A percentile compares a stretch with the other conserved stretches of the same genome.
phyloP scores from a whole-genome alignment of 2,329 filamentous ascomycete species.

The Fusarium agapanthi region DNA sequence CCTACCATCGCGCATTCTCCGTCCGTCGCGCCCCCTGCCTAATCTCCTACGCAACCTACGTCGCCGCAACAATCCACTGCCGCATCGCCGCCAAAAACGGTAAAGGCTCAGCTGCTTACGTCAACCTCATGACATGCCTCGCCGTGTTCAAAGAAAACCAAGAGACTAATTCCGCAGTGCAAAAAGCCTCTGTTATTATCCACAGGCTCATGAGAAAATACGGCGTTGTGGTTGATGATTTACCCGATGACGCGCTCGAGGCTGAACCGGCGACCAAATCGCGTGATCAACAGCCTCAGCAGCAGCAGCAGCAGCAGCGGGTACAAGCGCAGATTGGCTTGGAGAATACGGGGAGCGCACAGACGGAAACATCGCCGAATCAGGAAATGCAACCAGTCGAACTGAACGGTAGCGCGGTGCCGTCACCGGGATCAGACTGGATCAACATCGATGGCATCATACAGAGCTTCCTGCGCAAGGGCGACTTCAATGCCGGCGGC shows the following conservation, averaged over 20 bases:
- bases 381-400: not conserved
- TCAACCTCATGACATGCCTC: conserved; percentile 54
- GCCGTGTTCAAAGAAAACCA: conserved; percentile 58
- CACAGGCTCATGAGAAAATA: conserved; percentile 56
- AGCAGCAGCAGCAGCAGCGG: not conserved
- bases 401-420: not conserved
- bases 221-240: conserved; percentile 42
- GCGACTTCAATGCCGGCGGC: conserved; percentile 11
- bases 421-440: conserved; percentile 35
- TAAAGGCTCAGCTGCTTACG: conserved; percentile 50
- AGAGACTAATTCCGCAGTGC: conserved; percentile 59
- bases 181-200: conserved; percentile 56
- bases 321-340: not conserved
- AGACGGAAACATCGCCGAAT: not conserved
- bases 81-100: conserved; percentile 59
- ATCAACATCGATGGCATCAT: conserved; percentile 50
- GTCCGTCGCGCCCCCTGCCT: conserved; percentile 60
- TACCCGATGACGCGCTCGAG: conserved; percentile 17
- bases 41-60: conserved; percentile 64
- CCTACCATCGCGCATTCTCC: conserved; percentile 56
- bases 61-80: conserved; percentile 61
- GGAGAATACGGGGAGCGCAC: not conserved
- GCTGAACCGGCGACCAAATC: not conserved
- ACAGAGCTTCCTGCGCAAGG: conserved; percentile 45
- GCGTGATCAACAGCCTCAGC: conserved; percentile 10